Evolutionary conservation across 2,329 filamentous ascomycete species (phyloP), one percentile per base, ranked within the genome.

Genomic region (Verticillium zaregamsianum): DNA sequence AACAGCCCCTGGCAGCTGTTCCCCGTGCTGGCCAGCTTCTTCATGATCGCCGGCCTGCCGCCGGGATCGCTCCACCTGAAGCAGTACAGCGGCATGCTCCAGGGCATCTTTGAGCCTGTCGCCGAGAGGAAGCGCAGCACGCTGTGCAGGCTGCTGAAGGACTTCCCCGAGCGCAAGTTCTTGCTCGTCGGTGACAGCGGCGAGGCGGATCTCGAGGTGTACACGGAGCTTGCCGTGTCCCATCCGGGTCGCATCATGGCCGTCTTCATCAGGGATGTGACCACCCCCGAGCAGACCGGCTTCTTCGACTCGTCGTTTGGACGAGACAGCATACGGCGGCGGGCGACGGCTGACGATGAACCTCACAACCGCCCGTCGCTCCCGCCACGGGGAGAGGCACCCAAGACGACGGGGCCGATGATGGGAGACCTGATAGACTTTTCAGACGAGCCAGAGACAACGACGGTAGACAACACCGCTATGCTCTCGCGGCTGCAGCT

Each of bases 1-100:
- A 99, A 99, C 75, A 96, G 94, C 58, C 95, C 95, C 0, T 99
- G 96, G 96, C 96, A 99, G 73, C 83, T 99, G 7, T 99, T 92
- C 69, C 95, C 95, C 0, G 87, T 98, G 2, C 79, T 99, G 12
- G 90, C 91, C 5, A 92, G 86, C 59, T 99, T 90, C 73, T 96
- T 98, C 73, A 87, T 88, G 66, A 77, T 90, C 49, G 90, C 91
- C 7, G 90, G 90, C 1, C 79, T 99, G 1, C 95, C 95, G 0
- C 86, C 86, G 0, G 96, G 95, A 0, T 97, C 94, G 0, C 91
- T 98, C 67, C 96, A 99, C 72, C 76, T 99, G 67, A 99, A 99
- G 74, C 92, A 96, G 67, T 99, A 99, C 75, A 92, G 87, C 64
- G 95, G 96, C 57, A 97, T 98, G 92, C 81, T 99, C 15, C 94